Conservation (phyloP, 352 stramenopile genomes). For the Phytophthora rubi region DNA sequence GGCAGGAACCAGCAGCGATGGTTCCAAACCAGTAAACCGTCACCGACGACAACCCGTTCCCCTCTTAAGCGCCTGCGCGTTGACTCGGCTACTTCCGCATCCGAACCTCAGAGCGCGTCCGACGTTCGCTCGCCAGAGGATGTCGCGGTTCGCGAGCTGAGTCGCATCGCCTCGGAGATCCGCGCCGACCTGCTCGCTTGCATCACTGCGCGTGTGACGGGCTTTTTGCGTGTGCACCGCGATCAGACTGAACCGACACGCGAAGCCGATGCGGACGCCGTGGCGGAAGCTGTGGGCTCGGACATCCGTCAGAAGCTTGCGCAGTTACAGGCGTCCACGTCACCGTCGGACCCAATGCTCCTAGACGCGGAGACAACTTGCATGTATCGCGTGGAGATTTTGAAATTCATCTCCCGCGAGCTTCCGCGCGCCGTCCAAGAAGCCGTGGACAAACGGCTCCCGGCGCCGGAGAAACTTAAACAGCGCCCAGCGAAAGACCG, state of each 20-base stretch:
- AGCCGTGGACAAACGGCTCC: slow-evolving; percentile 69
- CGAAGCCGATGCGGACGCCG: slow-evolving; percentile 44
- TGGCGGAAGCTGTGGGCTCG: slow-evolving; percentile 57
- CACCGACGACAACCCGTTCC: slow-evolving; percentile 27
- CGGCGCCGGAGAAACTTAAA: slow-evolving; percentile 61
- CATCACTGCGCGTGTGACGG: slow-evolving; percentile 71
- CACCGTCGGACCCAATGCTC: slow-evolving; percentile 34
- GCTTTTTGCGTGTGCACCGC: slow-evolving; percentile 66
- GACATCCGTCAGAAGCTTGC: slow-evolving; percentile 74
- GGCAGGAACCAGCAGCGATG: slow-evolving; percentile 31
- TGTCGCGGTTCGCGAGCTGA: slow-evolving; percentile 70
- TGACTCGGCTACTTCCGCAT: slow-evolving; percentile 24
- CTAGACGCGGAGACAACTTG: slow-evolving; percentile 68
- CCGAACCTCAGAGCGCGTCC: slow-evolving; percentile 13
- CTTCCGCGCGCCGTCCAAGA: slow-evolving; percentile 77
- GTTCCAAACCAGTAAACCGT: slow-evolving; percentile 33
- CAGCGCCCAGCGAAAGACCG: slow-evolving; percentile 57
- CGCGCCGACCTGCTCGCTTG: slow-evolving; percentile 65
- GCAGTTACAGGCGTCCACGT: slow-evolving; percentile 45
- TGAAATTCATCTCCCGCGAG: slow-evolving; percentile 85
- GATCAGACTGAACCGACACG: slow-evolving; percentile 32
- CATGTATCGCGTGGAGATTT: slow-evolving; percentile 88
- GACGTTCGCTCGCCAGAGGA: slow-evolving; percentile 44
- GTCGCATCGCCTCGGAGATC: slow-evolving; percentile 62
- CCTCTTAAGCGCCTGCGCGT: slow-evolving; percentile 37